phyloP scores from a whole-genome alignment of 441 rosid species.

The Geranium incanum region DNA sequence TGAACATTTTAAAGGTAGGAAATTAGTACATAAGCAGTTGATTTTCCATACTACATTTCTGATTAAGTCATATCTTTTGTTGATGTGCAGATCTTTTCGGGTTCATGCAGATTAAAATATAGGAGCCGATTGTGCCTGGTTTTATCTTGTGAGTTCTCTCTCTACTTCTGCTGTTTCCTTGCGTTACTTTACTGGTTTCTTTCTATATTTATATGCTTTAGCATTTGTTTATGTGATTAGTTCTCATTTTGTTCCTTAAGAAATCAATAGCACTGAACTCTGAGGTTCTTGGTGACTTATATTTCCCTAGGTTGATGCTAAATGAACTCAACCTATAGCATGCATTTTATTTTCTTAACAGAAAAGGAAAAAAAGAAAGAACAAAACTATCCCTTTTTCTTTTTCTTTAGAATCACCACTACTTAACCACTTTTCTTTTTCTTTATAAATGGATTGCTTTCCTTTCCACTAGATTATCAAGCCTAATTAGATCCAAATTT shows the following conservation, averaged over 20 bases:
- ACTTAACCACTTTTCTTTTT: slow-evolving; percentile 11
- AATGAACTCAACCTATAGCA: slow-evolving; percentile 14
- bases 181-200: not conserved
- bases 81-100: not conserved
- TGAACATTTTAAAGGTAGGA: too few species aligned
- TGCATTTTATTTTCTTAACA: slow-evolving; percentile 18
- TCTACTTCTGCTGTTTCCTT: not conserved
- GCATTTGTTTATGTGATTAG: not conserved
- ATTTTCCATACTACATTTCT: too few species aligned
- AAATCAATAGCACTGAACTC: not conserved
- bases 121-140: not conserved
- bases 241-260: not conserved
- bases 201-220: not conserved
- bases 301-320: slow-evolving; percentile 11
- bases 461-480: slow-evolving; percentile 2
- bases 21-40: not conserved
- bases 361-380: slow-evolving; percentile 8
- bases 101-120: not conserved
- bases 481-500: not conserved
- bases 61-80: not conserved
- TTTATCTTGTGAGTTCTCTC: not conserved
- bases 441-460: slow-evolving; percentile 13
- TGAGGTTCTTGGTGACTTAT: slow-evolving; percentile 5
- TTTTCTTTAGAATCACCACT: slow-evolving; percentile 26
- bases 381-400: slow-evolving; percentile 18